Evolutionary conservation across 345 rosid genomes (phyloP).

Genomic region (Eucalyptus caleyi): DNA sequence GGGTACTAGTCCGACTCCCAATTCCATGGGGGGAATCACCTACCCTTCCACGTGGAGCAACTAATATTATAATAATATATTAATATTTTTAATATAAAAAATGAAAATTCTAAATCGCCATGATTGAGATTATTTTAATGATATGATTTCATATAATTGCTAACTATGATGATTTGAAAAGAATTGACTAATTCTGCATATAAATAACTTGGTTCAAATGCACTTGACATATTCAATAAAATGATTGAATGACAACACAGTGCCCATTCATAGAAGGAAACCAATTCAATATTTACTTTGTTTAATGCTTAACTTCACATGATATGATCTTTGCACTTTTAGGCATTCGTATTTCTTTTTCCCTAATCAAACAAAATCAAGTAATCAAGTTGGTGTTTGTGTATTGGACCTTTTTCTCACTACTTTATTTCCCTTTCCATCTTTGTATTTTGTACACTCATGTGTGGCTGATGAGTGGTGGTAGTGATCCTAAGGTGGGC

Average conservation of each 20-base stretch:
- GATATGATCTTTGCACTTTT: neutral
- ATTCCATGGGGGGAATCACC: too few relatives aligned
- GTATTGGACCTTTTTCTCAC: neutral
- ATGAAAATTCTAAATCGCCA: too few relatives aligned
- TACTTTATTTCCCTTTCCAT: neutral
- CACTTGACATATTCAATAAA: neutral
- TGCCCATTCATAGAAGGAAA: neutral
- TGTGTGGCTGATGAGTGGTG: neutral
- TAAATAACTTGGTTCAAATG: neutral
- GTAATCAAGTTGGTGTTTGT: neutral
- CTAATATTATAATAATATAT: too few relatives aligned
- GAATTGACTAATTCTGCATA: too few relatives aligned
- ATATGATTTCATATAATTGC: too few relatives aligned
- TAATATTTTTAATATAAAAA: too few relatives aligned
- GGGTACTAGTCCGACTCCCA: too few relatives aligned
- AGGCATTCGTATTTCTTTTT: neutral
- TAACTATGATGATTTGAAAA: too few relatives aligned
- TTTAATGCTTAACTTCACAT: neutral
- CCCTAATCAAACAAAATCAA: neutral
- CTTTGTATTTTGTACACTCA: neutral
- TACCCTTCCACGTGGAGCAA: too few relatives aligned
- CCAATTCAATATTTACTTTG: neutral
- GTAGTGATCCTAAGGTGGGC: neutral
- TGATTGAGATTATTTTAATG: too few relatives aligned
- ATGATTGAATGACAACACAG: neutral